Percentiles rank a stretch among this genome's conserved stretches.
Conservation (phyloP, 2,329 filamentous ascomycete genomes). For the Aureobasidium melanogenum region DNA sequence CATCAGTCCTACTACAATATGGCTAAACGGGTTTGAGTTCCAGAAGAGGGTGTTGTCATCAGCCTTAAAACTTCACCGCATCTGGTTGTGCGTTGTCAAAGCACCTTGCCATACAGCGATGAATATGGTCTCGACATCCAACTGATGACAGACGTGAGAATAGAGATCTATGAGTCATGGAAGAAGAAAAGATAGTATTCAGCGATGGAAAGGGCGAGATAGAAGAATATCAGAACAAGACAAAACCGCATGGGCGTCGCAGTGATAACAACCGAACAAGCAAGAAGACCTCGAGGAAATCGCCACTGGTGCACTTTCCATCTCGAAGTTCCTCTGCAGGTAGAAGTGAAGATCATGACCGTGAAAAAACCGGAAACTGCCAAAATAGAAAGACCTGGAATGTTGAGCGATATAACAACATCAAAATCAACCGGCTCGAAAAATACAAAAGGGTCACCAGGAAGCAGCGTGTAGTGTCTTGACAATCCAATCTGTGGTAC, state of each 20-base stretch:
- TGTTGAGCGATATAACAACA: slow-evolving; percentile 1
- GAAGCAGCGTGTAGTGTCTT: not conserved
- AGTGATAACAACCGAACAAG: not conserved
- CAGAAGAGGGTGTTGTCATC: not conserved
- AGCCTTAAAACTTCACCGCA: not conserved
- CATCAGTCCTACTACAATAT: not conserved
- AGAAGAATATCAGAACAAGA: not conserved
- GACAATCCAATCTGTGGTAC: too few species aligned
- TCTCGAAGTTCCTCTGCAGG: not conserved
- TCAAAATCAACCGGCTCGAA: not conserved
- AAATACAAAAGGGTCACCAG: not conserved
- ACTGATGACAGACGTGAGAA: too few species aligned
- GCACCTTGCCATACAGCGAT: not conserved
- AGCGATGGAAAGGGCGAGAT: not conserved
- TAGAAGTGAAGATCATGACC: not conserved
- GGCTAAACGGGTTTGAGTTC: not conserved
- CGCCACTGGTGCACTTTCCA: not conserved
- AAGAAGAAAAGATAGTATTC: not conserved
- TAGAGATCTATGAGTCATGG: too few species aligned
- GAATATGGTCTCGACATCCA: not conserved
- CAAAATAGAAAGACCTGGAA: not conserved
- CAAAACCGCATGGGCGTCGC: not conserved
- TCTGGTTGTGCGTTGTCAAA: not conserved
- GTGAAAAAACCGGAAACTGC: not conserved
- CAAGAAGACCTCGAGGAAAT: not conserved